phyloP scores from a whole-genome alignment of 768 basidiomycete species.

The Leccinum broughii region DNA sequence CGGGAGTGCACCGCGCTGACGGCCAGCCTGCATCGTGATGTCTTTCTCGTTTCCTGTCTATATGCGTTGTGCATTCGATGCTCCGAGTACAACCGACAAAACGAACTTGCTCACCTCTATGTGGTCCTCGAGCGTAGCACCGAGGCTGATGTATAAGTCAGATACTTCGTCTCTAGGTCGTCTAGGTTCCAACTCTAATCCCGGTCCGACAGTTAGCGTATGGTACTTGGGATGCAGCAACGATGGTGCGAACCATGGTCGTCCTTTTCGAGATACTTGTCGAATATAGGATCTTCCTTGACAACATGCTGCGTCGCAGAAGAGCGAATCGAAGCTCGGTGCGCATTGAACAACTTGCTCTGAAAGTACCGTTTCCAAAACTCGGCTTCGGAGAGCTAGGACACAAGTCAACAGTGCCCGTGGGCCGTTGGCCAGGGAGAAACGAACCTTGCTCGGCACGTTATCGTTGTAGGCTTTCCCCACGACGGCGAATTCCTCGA shows the following conservation, averaged over 20 bases:
- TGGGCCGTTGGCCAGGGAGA: neutral
- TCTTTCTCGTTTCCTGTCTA: slow-evolving; percentile 91
- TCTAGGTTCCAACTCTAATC: slow-evolving; percentile 74
- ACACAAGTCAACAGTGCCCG: slow-evolving; percentile 5
- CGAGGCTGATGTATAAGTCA: slow-evolving; percentile 80
- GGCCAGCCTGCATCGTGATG: slow-evolving; percentile 93
- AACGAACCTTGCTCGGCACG: slow-evolving; percentile 74
- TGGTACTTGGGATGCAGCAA: neutral
- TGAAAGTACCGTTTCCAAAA: slow-evolving; percentile 99
- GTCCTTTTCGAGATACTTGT: slow-evolving; percentile 93
- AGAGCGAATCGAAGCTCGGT: slow-evolving; percentile 89
- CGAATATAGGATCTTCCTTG: slow-evolving; percentile 91
- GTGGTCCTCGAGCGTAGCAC: slow-evolving; percentile 89
- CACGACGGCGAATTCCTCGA: slow-evolving; percentile 96
- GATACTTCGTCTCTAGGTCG: slow-evolving; percentile 63
- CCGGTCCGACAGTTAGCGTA: neutral
- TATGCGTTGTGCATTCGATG: neutral
- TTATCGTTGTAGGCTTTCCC: slow-evolving; percentile 90
- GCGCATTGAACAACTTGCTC: slow-evolving; percentile 92
- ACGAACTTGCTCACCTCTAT: slow-evolving; percentile 56
- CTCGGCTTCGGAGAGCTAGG: slow-evolving; percentile 86
- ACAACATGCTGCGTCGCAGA: slow-evolving; percentile 82
- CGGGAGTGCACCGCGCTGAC: slow-evolving; percentile 83
- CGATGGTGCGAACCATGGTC: slow-evolving; percentile 72
- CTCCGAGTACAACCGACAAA: neutral